These are phyloP conservation scores for Calonectria montana DNA, from an alignment of 2,329 filamentous ascomycete species.

Conservation along the genomic window DNA sequence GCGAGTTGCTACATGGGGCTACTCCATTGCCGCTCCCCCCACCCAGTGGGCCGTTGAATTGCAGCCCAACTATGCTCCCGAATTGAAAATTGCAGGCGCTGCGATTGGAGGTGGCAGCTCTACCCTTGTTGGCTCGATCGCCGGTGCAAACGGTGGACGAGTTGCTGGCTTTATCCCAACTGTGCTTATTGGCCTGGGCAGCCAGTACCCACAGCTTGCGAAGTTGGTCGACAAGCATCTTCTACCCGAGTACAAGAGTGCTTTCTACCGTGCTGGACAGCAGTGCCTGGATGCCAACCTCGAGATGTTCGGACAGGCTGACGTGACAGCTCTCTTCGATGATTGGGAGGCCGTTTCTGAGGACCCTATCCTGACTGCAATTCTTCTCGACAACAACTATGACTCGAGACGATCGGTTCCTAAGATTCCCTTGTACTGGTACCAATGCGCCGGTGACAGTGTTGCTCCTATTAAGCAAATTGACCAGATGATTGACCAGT, in stretches of 20 bases:
- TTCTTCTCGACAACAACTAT: slow-evolving; percentile 43
- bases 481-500: slow-evolving; percentile 54
- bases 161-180: slow-evolving; percentile 36
- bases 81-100: slow-evolving; percentile 39
- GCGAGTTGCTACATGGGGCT: slow-evolving; percentile 57
- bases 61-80: slow-evolving; percentile 40
- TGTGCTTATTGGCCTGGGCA: slow-evolving; percentile 36
- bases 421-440: slow-evolving; percentile 60
- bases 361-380: slow-evolving; percentile 41
- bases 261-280: slow-evolving; percentile 42
- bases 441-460: slow-evolving; percentile 61
- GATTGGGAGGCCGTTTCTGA: slow-evolving; percentile 44
- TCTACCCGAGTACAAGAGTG: slow-evolving; percentile 35
- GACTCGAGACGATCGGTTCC: slow-evolving; percentile 47
- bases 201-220: slow-evolving; percentile 35
- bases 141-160: slow-evolving; percentile 26
- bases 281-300: slow-evolving; percentile 42
- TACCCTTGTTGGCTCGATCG: slow-evolving; percentile 30
- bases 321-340: slow-evolving; percentile 56
- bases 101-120: slow-evolving; percentile 41
- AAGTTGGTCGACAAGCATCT: slow-evolving; percentile 30
- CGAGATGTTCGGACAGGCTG: slow-evolving; percentile 44
- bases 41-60: slow-evolving; percentile 40
- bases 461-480: slow-evolving; percentile 56
- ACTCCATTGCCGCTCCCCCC: slow-evolving; percentile 40